A percentile compares a stretch with the other conserved stretches of the same genome.
Conservation (phyloP, 2,329 filamentous ascomycete genomes). For the Cordyceps farinosa region DNA sequence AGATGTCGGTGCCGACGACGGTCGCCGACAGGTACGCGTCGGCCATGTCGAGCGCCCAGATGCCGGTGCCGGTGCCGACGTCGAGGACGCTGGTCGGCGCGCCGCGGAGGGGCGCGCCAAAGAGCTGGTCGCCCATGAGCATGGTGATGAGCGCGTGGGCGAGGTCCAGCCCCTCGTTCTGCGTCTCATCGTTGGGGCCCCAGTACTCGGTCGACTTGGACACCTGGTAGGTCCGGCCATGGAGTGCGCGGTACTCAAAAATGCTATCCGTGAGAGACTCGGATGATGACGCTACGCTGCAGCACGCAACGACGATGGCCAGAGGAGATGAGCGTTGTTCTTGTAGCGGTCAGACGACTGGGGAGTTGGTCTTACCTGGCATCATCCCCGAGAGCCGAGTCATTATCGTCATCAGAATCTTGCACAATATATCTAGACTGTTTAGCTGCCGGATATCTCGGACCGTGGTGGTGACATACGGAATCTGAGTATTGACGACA, state of each 20-base stretch:
- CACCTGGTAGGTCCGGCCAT: constrained; percentile 31
- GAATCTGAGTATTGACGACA: too few relatives aligned
- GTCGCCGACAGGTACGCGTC: constrained; percentile 41
- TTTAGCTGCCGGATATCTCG: background rate
- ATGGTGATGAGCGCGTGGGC: constrained; percentile 27
- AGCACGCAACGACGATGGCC: background rate
- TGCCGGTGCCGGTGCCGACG: constrained; percentile 19
- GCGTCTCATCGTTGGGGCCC: constrained; percentile 28
- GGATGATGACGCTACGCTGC: constrained; percentile 27
- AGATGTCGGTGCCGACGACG: constrained; percentile 52
- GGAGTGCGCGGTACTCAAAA: constrained; percentile 31
- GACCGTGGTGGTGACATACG: too few relatives aligned
- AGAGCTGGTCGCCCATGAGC: constrained; percentile 23
- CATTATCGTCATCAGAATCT: constrained; percentile 22
- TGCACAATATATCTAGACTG: background rate
- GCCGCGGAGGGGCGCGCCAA: constrained; percentile 14
- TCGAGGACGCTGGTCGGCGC: constrained; percentile 11
- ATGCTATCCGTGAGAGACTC: constrained; percentile 33
- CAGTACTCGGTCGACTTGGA: constrained; percentile 28
- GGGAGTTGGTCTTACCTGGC: constrained; percentile 1
- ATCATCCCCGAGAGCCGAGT: constrained; percentile 26
- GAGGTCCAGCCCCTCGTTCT: constrained; percentile 26
- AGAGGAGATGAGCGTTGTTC: background rate
- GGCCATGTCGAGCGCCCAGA: constrained; percentile 54
- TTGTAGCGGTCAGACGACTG: too few relatives aligned